These are phyloP conservation scores for Clonostachys chloroleuca DNA, from an alignment of 2,329 filamentous ascomycete species.

Conservation along the genomic window DNA sequence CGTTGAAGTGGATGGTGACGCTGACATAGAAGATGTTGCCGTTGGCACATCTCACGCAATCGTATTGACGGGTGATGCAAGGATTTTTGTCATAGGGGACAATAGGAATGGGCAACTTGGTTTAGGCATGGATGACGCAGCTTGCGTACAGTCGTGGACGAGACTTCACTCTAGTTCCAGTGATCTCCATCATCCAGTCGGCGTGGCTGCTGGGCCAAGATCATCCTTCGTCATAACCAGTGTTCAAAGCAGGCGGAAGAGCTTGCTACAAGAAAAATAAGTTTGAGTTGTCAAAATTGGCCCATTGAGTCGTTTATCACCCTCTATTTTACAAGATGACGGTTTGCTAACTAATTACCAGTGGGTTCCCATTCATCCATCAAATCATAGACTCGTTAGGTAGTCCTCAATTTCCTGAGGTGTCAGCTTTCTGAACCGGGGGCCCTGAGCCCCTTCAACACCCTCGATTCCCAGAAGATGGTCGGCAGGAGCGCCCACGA, in stretches of 20 bases:
- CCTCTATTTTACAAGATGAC: constrained; percentile 40
- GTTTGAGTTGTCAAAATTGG: no score
- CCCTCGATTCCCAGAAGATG: constrained; percentile 89
- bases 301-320: not conserved
- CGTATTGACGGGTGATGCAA: constrained; percentile 41
- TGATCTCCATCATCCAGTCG: constrained; percentile 19
- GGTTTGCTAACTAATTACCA: constrained; percentile 1
- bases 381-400: constrained; percentile 85
- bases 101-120: constrained; percentile 59
- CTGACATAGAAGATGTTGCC: constrained; percentile 52
- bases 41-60: constrained; percentile 57
- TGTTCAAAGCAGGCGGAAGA: not conserved
- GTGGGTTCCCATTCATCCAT: constrained; percentile 10
- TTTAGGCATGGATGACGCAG: constrained; percentile 14
- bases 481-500: constrained; percentile 90
- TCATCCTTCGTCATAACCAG: constrained; percentile 41
- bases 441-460: constrained; percentile 78
- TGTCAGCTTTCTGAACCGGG: constrained; percentile 88
- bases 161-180: constrained; percentile 20
- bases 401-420: constrained; percentile 99
- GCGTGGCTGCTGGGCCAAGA: constrained; percentile 42
- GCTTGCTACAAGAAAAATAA: no score
- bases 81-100: constrained; percentile 50
- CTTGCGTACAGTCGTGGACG: constrained; percentile 23
- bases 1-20: constrained; percentile 35